Evolutionary conservation across 768 basidiomycete species (phyloP), one percentile per base, ranked within the genome.

Genomic region (Russula earlei): DNA sequence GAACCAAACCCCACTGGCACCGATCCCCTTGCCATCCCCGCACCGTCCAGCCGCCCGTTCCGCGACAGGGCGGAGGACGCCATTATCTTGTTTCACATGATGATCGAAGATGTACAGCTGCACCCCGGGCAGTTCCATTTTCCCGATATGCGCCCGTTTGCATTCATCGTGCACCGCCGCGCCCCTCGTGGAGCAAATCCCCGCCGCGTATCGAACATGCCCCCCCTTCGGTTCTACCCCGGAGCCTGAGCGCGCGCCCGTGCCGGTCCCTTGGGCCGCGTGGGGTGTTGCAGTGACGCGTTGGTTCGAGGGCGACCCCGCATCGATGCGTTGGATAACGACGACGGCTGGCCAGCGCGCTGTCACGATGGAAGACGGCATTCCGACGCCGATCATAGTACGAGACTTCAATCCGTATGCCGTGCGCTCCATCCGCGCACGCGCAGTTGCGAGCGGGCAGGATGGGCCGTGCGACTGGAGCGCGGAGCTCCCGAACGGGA

Each of bases 271-370:
- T 0, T 69, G 67, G 67, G 42, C 33, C 5, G 41, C 49, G 1
- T 69, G 68, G 68, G 67, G 66, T 12, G 53, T 62, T 25, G 24
- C 52, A 0, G 45, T 38, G 3, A 63, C 63, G 20, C 65, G 66
- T 24, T 66, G 65, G 63, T 67, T 67, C 43, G 55, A 61, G 17
- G 56, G 56, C 44, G 64, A 67, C 29, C 56, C 53, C 8, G 48
- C 58, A 2, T 56, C 62, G 10, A 61, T 60, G 36, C 64, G 64
- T 10, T 69, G 68, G 68, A 68, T 69, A 52, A 68, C 68, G 44
- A 66, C 66, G 27, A 67, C 65, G 2, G 66, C 65, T 22, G 68
- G 68, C 8, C 66, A 69, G 52, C 65, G 67, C 24, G 62, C 59
- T 37, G 64, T 67, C 51, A 49, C 44, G 6, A 50, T 55, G 45